phyloP scores from a whole-genome alignment of 2,329 filamentous ascomycete species.

The Tricladium varicosporioides region DNA sequence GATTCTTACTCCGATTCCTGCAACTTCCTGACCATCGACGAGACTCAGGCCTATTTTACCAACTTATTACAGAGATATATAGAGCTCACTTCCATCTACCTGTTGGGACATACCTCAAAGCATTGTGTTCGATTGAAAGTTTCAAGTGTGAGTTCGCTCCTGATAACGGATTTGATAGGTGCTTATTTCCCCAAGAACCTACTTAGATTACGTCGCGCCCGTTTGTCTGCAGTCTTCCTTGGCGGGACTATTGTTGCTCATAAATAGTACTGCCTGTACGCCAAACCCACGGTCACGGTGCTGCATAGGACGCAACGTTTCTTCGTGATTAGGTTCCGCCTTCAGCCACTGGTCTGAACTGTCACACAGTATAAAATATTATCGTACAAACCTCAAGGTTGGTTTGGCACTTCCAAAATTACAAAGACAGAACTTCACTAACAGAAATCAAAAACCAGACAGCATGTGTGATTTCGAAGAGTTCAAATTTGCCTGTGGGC shows the following conservation, averaged over 20 bases:
- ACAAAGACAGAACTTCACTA: background rate
- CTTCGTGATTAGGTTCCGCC: background rate
- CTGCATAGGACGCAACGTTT: background rate
- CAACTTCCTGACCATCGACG: background rate
- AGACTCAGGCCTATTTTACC: background rate
- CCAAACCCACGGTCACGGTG: background rate
- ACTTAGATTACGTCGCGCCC: background rate
- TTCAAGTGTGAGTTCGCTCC: no score
- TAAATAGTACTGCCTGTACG: background rate
- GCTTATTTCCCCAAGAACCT: background rate
- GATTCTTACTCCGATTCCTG: background rate
- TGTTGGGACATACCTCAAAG: no score
- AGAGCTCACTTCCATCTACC: no score
- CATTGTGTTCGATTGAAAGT: no score
- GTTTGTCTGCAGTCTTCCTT: background rate
- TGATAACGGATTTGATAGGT: background rate
- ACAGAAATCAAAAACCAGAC: background rate
- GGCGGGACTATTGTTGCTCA: background rate
- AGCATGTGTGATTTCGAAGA: constrained; percentile 71
- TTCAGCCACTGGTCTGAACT: background rate
- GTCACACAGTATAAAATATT: background rate
- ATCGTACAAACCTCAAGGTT: background rate
- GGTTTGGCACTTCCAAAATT: no score
- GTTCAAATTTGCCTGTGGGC: constrained; percentile 64
- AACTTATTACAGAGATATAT: background rate